Conservation (phyloP, 1,139 yeast species). For the Lodderomyces parapsilosis region DNA sequence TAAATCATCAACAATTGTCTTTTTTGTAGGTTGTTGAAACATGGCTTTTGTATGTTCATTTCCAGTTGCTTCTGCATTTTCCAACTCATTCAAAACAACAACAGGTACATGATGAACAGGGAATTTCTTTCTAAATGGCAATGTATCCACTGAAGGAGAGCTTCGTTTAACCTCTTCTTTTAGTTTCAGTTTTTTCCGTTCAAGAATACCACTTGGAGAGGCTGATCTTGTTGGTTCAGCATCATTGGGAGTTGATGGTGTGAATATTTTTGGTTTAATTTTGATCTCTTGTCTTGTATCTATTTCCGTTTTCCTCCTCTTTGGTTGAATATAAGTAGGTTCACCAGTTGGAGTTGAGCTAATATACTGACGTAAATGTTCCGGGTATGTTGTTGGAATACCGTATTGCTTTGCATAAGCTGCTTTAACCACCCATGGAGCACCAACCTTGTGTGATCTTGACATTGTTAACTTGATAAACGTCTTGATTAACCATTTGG, state of each 20-base stretch:
- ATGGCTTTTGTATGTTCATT: not conserved
- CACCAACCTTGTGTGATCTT: slow-evolving; percentile 82
- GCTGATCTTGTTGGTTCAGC: not conserved
- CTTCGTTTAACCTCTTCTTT: slow-evolving; percentile 6
- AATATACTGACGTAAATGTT: slow-evolving; percentile 45
- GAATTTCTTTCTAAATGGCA: slow-evolving; percentile 24
- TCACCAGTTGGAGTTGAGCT: slow-evolving; percentile 42
- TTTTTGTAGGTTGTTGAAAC: slow-evolving; percentile 35
- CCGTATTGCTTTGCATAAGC: slow-evolving; percentile 64
- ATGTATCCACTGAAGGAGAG: slow-evolving; percentile 1
- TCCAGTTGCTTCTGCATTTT: slow-evolving; percentile 20
- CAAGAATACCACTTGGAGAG: not conserved
- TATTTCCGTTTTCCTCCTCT: slow-evolving; percentile 12
- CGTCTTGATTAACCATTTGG: slow-evolving; percentile 86
- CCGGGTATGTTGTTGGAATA: slow-evolving; percentile 59
- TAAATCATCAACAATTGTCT: slow-evolving; percentile 38
- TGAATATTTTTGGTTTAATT: not conserved
- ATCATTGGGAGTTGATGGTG: not conserved
- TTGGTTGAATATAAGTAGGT: slow-evolving; percentile 20
- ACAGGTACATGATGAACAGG: slow-evolving; percentile 41
- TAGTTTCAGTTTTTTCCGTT: not conserved
- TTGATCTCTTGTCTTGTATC: slow-evolving; percentile 3
- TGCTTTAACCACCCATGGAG: slow-evolving; percentile 95
- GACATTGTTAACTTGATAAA: slow-evolving; percentile 83
- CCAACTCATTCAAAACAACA: slow-evolving; percentile 18